Percentiles rank a stretch among this genome's conserved stretches.
phyloP scores from a whole-genome alignment of 1,284 basidiomycete genomes.

The Sporisorium reilianum region DNA sequence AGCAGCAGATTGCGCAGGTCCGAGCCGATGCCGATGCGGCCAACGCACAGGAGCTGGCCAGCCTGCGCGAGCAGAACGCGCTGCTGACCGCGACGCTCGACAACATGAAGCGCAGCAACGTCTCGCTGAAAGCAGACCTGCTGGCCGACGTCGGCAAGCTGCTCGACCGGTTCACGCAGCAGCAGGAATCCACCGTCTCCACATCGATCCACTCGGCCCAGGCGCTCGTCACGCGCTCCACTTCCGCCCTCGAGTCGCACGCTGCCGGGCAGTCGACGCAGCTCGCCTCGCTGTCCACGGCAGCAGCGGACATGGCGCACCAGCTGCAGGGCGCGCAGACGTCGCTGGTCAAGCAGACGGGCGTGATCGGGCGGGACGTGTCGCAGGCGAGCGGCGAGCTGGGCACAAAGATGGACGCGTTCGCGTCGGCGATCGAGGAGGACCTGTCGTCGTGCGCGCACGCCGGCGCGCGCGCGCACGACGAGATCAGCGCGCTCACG shows the following conservation, averaged over 20 bases:
- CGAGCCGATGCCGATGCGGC: constrained; percentile 74
- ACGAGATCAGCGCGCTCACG: constrained; percentile 17
- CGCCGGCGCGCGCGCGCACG: constrained; percentile 10
- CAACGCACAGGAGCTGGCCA: constrained; percentile 73
- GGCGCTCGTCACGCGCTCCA: constrained; percentile 66
- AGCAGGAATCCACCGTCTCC: constrained; percentile 78
- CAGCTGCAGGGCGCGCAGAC: constrained; percentile 20
- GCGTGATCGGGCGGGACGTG: constrained; percentile 22
- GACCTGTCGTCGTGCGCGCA: constrained; percentile 25
- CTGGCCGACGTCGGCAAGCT: constrained; percentile 79
- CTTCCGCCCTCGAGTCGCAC: constrained; percentile 19
- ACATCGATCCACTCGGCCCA: constrained; percentile 75
- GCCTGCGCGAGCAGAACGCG: constrained; percentile 81
- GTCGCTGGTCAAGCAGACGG: constrained; percentile 14
- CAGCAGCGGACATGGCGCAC: constrained; percentile 11
- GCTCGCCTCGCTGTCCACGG: constrained; percentile 17
- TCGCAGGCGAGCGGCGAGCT: constrained; percentile 32
- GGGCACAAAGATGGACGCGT: constrained; percentile 38
- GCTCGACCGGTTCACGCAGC: constrained; percentile 78
- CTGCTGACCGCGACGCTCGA: constrained; percentile 76
- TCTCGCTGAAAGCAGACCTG: constrained; percentile 79
- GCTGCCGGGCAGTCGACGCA: constrained; percentile 9
- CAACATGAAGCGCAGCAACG: constrained; percentile 77
- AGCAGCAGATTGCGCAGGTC: constrained; percentile 71
- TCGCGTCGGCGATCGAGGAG: constrained; percentile 42